Conservation (phyloP, 305 asterid species). For the Fraxinus latifolia region DNA sequence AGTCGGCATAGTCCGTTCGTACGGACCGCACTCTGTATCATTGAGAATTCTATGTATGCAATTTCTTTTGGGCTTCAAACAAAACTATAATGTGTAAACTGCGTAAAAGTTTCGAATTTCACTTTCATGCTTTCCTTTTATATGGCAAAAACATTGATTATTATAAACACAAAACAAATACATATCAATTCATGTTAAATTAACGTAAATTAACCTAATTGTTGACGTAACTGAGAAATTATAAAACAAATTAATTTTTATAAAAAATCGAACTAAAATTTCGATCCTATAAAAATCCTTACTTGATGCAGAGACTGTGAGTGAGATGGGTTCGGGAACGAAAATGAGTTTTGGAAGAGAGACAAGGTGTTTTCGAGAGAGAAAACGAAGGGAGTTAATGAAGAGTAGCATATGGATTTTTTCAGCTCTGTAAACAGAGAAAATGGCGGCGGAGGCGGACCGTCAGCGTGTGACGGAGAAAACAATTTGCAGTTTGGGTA, state of each 20-base stretch:
- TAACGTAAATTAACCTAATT: background rate
- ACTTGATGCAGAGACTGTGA: slow-evolving; percentile 21
- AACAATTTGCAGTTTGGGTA: background rate
- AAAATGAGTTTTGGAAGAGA: slow-evolving; percentile 23
- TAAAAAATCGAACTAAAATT: background rate
- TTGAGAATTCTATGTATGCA: too few relatives aligned
- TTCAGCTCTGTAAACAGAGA: background rate
- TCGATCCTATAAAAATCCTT: background rate
- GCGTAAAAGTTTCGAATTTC: too few relatives aligned
- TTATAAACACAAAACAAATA: background rate
- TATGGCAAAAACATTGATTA: too few relatives aligned
- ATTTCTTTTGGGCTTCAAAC: too few relatives aligned
- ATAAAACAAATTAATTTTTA: background rate
- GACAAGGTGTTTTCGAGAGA: slow-evolving; percentile 24
- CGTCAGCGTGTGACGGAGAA: background rate
- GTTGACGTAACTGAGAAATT: background rate
- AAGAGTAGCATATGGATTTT: slow-evolving; percentile 15
- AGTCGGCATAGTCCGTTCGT: background rate
- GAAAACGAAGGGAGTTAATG: slow-evolving; percentile 27
- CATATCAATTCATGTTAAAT: background rate
- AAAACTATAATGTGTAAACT: too few relatives aligned
- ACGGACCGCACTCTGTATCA: too few relatives aligned
- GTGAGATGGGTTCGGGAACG: background rate
- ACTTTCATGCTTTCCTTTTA: too few relatives aligned
- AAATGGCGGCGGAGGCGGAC: background rate